phyloP scores from a whole-genome alignment of 2,329 filamentous ascomycete genomes.

The Stagonosporopsis chrysanthemi region DNA sequence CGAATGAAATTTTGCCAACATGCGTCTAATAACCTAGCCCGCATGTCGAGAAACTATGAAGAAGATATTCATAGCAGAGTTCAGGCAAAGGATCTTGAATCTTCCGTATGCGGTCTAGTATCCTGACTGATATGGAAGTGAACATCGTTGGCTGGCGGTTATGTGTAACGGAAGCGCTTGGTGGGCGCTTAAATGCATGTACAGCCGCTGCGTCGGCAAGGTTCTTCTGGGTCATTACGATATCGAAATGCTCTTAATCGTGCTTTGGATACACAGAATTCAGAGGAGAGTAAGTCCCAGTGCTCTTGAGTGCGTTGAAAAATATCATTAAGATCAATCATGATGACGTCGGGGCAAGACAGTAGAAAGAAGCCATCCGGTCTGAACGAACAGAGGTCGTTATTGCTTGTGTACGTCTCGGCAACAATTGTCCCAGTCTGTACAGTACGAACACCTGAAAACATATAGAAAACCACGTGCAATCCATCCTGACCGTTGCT shows the following conservation, averaged over 20 bases:
- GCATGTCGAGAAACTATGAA: not conserved
- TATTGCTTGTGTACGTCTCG: too few relatives aligned
- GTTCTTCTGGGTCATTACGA: not conserved
- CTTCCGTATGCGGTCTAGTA: not conserved
- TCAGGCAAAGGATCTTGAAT: not conserved
- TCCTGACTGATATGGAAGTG: not conserved
- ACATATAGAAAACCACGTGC: too few relatives aligned
- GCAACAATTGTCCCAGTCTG: too few relatives aligned
- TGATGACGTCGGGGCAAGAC: too few relatives aligned
- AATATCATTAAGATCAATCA: not conserved
- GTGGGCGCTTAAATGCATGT: constrained; percentile 13
- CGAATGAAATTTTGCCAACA: not conserved
- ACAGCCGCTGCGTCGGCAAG: not conserved
- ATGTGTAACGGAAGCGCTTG: constrained; percentile 9
- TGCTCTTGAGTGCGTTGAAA: not conserved
- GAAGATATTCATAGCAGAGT: not conserved
- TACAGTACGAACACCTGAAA: too few relatives aligned
- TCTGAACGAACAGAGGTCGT: too few relatives aligned
- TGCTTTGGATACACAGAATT: not conserved
- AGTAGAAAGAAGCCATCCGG: too few relatives aligned
- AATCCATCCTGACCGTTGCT: too few relatives aligned
- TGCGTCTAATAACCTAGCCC: not conserved
- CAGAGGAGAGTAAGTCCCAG: not conserved
- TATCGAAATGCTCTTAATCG: not conserved
- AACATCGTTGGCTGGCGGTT: not conserved